Evolutionary conservation across 495 filamentous ascomycete species (phyloP).

Genomic region (Aspergillus egyptiacus): DNA sequence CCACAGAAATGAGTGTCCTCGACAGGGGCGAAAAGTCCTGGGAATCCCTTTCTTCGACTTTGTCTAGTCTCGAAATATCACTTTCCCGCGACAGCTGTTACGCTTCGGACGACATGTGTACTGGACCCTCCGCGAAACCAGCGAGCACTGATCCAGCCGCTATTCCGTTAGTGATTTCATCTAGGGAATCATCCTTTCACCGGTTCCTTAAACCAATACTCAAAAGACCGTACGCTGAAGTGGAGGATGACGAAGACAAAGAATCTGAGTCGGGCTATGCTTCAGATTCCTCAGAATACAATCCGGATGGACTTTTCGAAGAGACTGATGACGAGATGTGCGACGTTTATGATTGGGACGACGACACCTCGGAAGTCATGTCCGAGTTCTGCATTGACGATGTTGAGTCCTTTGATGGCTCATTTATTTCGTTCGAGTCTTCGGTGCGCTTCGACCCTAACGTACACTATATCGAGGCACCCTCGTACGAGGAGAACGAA

Average conservation of each 20-base stretch:
- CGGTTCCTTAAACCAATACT: constrained; percentile 37
- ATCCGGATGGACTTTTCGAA: constrained; percentile 30
- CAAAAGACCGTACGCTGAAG: constrained; percentile 30
- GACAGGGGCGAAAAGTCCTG: constrained; percentile 31
- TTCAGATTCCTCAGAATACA: constrained; percentile 34
- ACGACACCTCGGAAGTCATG: constrained; percentile 27
- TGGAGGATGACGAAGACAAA: constrained; percentile 26
- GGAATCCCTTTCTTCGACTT: constrained; percentile 41
- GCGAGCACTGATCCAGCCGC: constrained; percentile 20
- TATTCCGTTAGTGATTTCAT: constrained; percentile 16
- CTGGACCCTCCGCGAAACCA: constrained; percentile 30
- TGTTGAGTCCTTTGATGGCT: constrained; percentile 36
- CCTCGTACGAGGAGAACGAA: constrained; percentile 25
- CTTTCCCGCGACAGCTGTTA: constrained; percentile 44
- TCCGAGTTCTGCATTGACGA: constrained; percentile 32
- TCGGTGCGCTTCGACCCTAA: constrained; percentile 36
- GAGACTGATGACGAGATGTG: constrained; percentile 28
- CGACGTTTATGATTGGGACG: constrained; percentile 36
- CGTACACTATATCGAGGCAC: constrained; percentile 34
- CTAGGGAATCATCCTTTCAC: constrained; percentile 21
- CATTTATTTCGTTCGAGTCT: constrained; percentile 38
- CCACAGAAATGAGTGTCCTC: constrained; percentile 28
- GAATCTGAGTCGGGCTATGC: constrained; percentile 41
- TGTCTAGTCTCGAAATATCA: constrained; percentile 38
- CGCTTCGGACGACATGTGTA: constrained; percentile 42